Conservation (phyloP, 352 stramenopile species). For the Saprolegnia parasitica region DNA sequence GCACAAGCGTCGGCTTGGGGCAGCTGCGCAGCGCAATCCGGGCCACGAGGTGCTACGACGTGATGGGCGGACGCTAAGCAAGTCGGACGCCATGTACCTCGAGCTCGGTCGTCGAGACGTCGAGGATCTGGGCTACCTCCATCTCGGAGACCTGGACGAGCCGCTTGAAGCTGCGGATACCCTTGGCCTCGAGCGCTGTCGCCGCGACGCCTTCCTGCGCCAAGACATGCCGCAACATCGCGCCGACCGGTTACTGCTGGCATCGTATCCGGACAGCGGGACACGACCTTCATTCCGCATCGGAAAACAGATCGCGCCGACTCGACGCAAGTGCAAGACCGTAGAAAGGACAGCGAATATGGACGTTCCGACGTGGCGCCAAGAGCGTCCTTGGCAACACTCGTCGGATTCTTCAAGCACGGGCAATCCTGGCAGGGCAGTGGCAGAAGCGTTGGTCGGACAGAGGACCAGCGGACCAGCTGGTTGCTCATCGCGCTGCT, state of each 20-base stretch:
- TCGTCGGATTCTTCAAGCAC: too few species aligned
- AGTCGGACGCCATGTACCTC: constrained; percentile 34
- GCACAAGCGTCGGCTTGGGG: constrained; percentile 38
- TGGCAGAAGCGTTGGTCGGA: too few species aligned
- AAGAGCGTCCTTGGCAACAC: too few species aligned
- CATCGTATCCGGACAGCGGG: constrained; percentile 1
- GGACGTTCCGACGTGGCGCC: too few species aligned
- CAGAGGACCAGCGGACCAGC: too few species aligned
- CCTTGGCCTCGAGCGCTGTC: constrained; percentile 45
- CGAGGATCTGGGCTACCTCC: constrained; percentile 57
- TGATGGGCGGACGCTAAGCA: constrained; percentile 3
- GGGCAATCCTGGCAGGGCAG: too few species aligned
- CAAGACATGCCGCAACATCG: constrained; percentile 61
- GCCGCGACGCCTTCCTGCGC: constrained; percentile 49
- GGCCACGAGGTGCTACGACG: constrained; percentile 44
- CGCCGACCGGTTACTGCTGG: neutral
- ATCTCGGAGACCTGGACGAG: constrained; percentile 48
- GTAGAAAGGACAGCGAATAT: too few species aligned
- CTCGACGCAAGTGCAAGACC: too few species aligned
- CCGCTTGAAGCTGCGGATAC: constrained; percentile 50
- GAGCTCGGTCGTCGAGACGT: constrained; percentile 56
- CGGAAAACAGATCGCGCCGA: too few species aligned
- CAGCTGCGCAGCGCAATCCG: constrained; percentile 55
- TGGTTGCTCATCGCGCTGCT: too few species aligned
- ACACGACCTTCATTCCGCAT: too few species aligned